A percentile compares a stretch with the other conserved stretches of the same genome.
These are phyloP conservation scores for Brassica nigra DNA, from an alignment of 345 rosid species.

Conservation along the genomic window DNA sequence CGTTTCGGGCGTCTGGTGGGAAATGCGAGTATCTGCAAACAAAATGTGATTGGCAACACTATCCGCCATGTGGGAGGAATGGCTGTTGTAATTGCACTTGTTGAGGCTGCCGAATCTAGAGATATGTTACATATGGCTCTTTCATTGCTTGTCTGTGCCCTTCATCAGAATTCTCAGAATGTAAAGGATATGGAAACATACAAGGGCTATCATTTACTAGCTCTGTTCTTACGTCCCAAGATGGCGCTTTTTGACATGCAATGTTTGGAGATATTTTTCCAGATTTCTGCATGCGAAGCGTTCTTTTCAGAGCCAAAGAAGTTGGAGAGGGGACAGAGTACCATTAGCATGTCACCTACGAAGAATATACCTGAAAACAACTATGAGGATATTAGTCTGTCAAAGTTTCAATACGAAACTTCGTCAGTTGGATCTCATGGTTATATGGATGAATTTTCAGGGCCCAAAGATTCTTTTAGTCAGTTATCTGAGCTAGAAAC, in stretches of 20 bases:
- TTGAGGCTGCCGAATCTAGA: constrained; percentile 94
- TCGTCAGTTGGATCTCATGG: constrained; percentile 92
- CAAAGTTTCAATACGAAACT: constrained; percentile 75
- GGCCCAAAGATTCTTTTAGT: constrained; percentile 81
- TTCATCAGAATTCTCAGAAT: constrained; percentile 95
- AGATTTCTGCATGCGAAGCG: constrained; percentile 98
- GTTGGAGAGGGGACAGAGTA: constrained; percentile 47
- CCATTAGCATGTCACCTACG: constrained; percentile 47
- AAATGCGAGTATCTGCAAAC: constrained; percentile 78
- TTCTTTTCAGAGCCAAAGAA: constrained; percentile 93
- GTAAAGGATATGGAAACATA: constrained; percentile 89
- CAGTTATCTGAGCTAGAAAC: constrained; percentile 92
- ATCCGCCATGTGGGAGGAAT: constrained; percentile 92
- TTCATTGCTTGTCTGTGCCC: constrained; percentile 81
- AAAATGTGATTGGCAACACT: constrained; percentile 85
- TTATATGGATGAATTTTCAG: constrained; percentile 93
- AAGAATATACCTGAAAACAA: constrained; percentile 59
- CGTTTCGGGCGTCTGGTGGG: constrained; percentile 93
- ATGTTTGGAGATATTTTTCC: constrained; percentile 90
- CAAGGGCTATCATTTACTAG: constrained; percentile 97
- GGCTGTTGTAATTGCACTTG: constrained; percentile 80
- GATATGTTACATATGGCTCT: constrained; percentile 97
- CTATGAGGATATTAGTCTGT: constrained; percentile 76
- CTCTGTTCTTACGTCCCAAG: constrained; percentile 86
- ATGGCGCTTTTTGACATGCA: constrained; percentile 95